Conservation (phyloP, 805 yeast genomes). For the Pichia gijzeniarum region DNA sequence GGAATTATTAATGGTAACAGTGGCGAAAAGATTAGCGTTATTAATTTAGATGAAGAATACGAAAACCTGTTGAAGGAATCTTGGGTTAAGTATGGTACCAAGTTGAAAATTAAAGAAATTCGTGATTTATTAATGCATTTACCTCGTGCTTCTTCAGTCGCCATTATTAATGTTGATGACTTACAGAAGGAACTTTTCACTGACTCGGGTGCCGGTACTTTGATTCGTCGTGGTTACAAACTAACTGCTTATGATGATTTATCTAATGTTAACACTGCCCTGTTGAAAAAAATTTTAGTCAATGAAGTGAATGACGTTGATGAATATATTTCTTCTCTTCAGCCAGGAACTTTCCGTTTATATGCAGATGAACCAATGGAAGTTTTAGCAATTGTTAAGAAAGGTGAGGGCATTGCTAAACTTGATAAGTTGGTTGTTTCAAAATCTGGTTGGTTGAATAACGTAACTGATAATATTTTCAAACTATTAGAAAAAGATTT, state of each 20-base stretch:
- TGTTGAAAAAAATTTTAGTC: constrained; percentile 66
- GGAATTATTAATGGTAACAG: constrained; percentile 91
- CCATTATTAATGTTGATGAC: constrained; percentile 91
- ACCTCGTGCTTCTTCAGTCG: constrained; percentile 97
- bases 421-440: constrained; percentile 84
- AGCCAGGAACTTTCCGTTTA: constrained; percentile 50
- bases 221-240: constrained; percentile 95
- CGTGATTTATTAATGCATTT: constrained; percentile 88
- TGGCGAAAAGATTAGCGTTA: constrained; percentile 81
- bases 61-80: constrained; percentile 84
- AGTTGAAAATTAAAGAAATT: constrained; percentile 92
- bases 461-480: constrained; percentile 93
- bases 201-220: constrained; percentile 98
- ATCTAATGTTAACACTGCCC: constrained; percentile 48
- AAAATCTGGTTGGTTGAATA: constrained; percentile 93
- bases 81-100: constrained; percentile 99
- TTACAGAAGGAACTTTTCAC: constrained; percentile 96
- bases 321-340: constrained; percentile 65
- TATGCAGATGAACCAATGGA: constrained; percentile 96
- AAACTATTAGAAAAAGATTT: constrained; percentile 71
- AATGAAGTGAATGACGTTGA: constrained; percentile 78
- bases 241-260: constrained; percentile 71
- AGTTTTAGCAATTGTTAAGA: constrained; percentile 79
- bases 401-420: constrained; percentile 44
- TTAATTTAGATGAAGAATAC: constrained; percentile 94